A percentile compares a stretch with the other conserved stretches of the same genome.
Conservation (phyloP, 768 basidiomycete genomes). For the Podaxis sp. region DNA sequence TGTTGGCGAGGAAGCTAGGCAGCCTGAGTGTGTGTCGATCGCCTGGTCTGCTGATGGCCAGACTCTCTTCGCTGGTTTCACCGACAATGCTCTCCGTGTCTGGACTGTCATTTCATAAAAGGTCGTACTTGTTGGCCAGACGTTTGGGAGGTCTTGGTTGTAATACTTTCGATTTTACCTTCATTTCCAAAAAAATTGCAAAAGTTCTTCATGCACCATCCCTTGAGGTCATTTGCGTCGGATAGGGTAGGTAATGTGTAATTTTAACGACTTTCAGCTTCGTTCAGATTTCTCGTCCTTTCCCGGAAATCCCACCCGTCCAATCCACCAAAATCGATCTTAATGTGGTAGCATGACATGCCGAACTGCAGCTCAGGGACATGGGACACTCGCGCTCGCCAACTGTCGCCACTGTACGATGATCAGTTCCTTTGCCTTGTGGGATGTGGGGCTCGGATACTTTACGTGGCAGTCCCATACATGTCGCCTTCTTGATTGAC, state of each 20-base stretch:
- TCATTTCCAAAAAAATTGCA: slow-evolving; percentile 28
- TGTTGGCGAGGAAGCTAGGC: slow-evolving; percentile 61
- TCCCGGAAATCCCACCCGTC: slow-evolving; percentile 71
- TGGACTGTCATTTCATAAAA: slow-evolving; percentile 77
- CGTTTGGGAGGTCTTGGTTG: slow-evolving; percentile 16
- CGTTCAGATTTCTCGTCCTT: slow-evolving; percentile 57
- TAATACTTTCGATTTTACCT: slow-evolving; percentile 21
- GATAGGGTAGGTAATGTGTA: background rate
- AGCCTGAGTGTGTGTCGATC: slow-evolving; percentile 93
- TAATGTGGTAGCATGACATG: slow-evolving; percentile 54
- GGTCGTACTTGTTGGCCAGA: slow-evolving; percentile 19
- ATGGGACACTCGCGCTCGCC: slow-evolving; percentile 68
- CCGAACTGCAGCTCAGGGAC: slow-evolving; percentile 72
- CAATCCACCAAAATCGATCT: slow-evolving; percentile 70
- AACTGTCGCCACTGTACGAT: slow-evolving; percentile 66
- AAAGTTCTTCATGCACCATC: slow-evolving; percentile 18
- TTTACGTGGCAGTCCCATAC: slow-evolving; percentile 75
- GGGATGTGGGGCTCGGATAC: slow-evolving; percentile 20
- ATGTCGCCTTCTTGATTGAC: slow-evolving; percentile 56
- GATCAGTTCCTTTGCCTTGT: background rate
- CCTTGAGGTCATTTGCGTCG: background rate
- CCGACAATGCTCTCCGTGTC: slow-evolving; percentile 89
- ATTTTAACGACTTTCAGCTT: slow-evolving; percentile 31
- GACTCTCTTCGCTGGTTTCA: slow-evolving; percentile 95
- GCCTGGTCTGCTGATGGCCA: slow-evolving; percentile 99